phyloP scores from a whole-genome alignment of 768 basidiomycete species.

The Rhodotorula graminis region DNA sequence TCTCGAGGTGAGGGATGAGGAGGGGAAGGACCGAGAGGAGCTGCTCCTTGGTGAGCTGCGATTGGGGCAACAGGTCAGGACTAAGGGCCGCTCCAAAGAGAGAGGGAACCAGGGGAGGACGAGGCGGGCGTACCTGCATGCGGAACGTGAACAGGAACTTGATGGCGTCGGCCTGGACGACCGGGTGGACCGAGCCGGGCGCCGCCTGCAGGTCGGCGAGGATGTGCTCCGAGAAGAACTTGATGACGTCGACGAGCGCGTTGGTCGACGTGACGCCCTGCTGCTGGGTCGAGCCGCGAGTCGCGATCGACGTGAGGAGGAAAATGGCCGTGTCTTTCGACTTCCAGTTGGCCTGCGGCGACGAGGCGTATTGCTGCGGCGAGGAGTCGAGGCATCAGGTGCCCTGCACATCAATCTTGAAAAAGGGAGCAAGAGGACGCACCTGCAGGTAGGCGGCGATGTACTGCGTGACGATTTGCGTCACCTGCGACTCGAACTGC shows the following conservation, averaged over 20 bases:
- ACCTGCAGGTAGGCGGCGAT: constrained; percentile 65
- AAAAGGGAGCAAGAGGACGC: too few relatives aligned
- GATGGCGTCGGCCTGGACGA: constrained; percentile 93
- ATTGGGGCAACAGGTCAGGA: too few relatives aligned
- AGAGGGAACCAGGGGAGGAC: too few relatives aligned
- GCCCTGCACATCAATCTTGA: background rate
- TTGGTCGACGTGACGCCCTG: constrained; percentile 93
- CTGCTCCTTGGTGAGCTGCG: constrained; percentile 85
- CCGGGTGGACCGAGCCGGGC: constrained; percentile 63
- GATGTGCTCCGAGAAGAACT: constrained; percentile 90
- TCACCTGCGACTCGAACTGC: constrained; percentile 72
- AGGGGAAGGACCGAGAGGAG: constrained; percentile 83
- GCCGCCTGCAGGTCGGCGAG: constrained; percentile 75
- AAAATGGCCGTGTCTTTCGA: constrained; percentile 91
- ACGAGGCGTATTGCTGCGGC: constrained; percentile 55
- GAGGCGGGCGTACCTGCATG: constrained; percentile 85
- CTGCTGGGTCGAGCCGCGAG: constrained; percentile 76
- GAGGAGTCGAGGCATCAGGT: too few relatives aligned
- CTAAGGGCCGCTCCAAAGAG: too few relatives aligned
- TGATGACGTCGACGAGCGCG: constrained; percentile 82
- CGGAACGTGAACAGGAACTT: constrained; percentile 90
- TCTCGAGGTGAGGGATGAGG: constrained; percentile 72
- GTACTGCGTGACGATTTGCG: constrained; percentile 78
- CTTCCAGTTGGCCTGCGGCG: constrained; percentile 67
- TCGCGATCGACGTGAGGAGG: constrained; percentile 86